phyloP scores from a whole-genome alignment of 352 stramenopile genomes.

The Elongisporangium anandrum region DNA sequence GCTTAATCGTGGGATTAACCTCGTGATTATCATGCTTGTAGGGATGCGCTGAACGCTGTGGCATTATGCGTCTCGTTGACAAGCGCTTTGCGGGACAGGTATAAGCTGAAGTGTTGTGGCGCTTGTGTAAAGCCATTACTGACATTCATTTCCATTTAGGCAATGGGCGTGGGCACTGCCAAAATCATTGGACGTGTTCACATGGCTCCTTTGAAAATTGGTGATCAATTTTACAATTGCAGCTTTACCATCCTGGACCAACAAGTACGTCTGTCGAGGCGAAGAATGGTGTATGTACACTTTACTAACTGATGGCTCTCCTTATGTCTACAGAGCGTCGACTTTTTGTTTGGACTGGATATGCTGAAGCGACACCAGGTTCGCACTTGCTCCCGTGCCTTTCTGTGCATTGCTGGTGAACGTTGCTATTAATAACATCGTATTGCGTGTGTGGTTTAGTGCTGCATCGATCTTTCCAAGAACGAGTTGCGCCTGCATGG shows the following conservation, averaged over 20 bases:
- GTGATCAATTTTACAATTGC: conserved; percentile 89
- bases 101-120: conserved; percentile 1
- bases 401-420: no score
- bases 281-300: background rate
- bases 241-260: conserved; percentile 93
- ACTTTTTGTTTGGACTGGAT: conserved; percentile 98
- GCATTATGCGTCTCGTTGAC: conserved; percentile 88
- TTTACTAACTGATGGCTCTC: background rate
- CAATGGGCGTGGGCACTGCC: conserved; percentile 94
- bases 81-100: conserved; percentile 87
- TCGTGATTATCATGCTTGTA: conserved; percentile 19
- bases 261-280: conserved; percentile 23
- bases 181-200: conserved; percentile 97
- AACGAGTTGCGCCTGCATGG: conserved; percentile 87
- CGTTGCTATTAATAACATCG: no score
- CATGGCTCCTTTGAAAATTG: conserved; percentile 90
- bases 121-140: background rate
- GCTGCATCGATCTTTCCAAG: conserved; percentile 93
- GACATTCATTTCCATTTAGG: conserved; percentile 27
- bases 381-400: no score
- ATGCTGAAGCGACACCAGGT: conserved; percentile 97
- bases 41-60: conserved; percentile 87
- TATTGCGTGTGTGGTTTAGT: no score
- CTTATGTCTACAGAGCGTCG: conserved; percentile 77
- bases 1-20: no score